Percentiles rank a stretch among this genome's conserved stretches.
Conservation (phyloP, 495 filamentous ascomycete genomes). For the Lepidopterella palustris region DNA sequence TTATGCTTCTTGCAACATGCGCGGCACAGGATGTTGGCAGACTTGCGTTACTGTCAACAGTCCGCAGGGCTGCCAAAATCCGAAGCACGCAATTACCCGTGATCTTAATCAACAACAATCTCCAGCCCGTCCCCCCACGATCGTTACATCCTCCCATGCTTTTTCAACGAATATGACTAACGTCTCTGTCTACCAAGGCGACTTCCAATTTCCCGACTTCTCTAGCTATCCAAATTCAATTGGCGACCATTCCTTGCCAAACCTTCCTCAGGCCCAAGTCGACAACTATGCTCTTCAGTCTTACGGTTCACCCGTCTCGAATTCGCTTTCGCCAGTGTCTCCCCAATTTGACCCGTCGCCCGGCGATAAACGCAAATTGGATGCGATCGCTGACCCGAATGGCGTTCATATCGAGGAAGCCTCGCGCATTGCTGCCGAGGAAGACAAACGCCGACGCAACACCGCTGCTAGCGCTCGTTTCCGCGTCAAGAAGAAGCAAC, state of each 20-base stretch:
- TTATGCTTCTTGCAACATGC: neutral
- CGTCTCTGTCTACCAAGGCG: conserved; percentile 27
- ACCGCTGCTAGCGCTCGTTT: conserved; percentile 92
- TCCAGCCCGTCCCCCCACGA: neutral
- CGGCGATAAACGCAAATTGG: conserved; percentile 51
- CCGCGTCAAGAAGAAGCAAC: conserved; percentile 98
- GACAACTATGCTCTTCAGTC: conserved; percentile 34
- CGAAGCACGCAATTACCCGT: conserved; percentile 33
- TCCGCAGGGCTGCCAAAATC: conserved; percentile 3
- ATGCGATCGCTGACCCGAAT: conserved; percentile 31
- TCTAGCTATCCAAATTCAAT: conserved; percentile 16
- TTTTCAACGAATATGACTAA: conserved; percentile 24
- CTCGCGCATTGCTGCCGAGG: conserved; percentile 76
- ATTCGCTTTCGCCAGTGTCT: conserved; percentile 35
- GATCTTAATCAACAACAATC: conserved; percentile 8
- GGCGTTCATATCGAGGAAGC: conserved; percentile 55
- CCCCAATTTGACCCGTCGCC: conserved; percentile 22
- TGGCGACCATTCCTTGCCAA: conserved; percentile 34
- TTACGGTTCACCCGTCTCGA: conserved; percentile 41
- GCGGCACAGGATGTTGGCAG: neutral
- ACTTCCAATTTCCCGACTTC: conserved; percentile 34
- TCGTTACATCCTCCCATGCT: neutral
- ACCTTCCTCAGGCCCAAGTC: conserved; percentile 43
- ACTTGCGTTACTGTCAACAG: neutral
- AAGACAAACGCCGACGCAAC: conserved; percentile 95